phyloP scores from a whole-genome alignment of 2,329 filamentous ascomycete genomes.

The Magnaporthiopsis poae region DNA sequence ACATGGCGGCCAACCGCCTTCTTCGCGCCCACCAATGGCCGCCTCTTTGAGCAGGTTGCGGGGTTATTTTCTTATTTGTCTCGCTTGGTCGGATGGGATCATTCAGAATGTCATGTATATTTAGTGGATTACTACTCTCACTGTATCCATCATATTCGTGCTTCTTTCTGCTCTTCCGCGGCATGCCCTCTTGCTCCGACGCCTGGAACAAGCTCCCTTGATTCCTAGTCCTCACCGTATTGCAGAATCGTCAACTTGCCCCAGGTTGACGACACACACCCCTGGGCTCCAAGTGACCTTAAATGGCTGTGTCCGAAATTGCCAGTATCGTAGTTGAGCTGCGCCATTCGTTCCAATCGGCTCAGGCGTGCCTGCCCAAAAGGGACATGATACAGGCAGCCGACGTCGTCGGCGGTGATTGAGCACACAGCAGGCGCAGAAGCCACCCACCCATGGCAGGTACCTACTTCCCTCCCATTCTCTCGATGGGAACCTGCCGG shows the following conservation, averaged over 20 bases:
- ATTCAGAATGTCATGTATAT: neutral
- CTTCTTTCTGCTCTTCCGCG: too few species aligned
- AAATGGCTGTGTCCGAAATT: too few species aligned
- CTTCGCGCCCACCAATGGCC: neutral
- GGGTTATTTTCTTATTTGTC: neutral
- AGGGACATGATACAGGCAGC: neutral
- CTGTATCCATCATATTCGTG: neutral
- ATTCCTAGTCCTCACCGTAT: too few species aligned
- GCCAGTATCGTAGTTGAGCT: too few species aligned
- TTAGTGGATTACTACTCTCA: neutral
- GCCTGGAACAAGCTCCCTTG: too few species aligned
- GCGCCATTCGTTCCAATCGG: too few species aligned
- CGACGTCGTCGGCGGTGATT: neutral
- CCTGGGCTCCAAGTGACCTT: too few species aligned
- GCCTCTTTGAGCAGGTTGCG: neutral
- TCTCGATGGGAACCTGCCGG: neutral
- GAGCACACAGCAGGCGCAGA: neutral
- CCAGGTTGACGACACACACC: too few species aligned
- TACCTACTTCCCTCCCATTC: neutral
- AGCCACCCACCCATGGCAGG: too few species aligned
- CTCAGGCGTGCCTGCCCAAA: neutral
- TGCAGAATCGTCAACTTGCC: too few species aligned
- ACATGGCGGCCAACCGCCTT: neutral
- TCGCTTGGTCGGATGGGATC: neutral
- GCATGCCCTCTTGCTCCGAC: too few species aligned